These are phyloP conservation scores for Guillardia theta DNA, from an alignment of 78 protist species.

Conservation along the genomic window DNA sequence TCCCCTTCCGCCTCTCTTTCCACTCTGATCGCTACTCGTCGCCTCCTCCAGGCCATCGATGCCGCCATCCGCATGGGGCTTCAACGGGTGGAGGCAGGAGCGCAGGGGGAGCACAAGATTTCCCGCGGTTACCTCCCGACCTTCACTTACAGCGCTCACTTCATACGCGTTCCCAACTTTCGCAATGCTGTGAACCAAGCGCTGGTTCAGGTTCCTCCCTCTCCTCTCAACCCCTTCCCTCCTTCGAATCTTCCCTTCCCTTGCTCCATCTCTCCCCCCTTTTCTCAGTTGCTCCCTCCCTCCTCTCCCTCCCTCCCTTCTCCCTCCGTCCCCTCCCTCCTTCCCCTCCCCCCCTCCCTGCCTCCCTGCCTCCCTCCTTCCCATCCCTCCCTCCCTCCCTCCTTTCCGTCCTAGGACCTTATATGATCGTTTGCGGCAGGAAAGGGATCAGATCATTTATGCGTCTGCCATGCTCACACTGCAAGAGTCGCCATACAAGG, in stretches of 20 bases:
- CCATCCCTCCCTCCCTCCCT: background rate
- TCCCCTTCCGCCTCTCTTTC: background rate
- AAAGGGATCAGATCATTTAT: background rate
- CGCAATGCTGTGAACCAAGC: background rate
- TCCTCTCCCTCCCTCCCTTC: background rate
- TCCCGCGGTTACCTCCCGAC: slow-evolving; percentile 26
- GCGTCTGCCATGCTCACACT: background rate
- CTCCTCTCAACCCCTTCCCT: background rate
- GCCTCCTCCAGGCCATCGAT: slow-evolving; percentile 19
- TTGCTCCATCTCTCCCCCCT: background rate
- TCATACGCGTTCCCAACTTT: background rate
- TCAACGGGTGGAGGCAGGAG: slow-evolving; percentile 17
- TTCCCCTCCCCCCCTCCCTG: background rate
- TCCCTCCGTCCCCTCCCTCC: background rate
- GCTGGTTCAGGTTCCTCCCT: background rate
- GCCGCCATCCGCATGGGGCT: background rate
- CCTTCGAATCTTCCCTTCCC: background rate
- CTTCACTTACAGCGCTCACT: background rate
- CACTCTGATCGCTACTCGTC: background rate
- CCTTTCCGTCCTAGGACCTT: background rate
- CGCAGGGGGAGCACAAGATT: slow-evolving; percentile 28
- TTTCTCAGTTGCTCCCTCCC: background rate
- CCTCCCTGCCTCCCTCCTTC: background rate
- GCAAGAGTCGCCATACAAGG: background rate
- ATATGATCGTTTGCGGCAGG: background rate